Base-by-base conservation (phyloP, 208 protist species). In the Trypanosoma brucei region DNA sequence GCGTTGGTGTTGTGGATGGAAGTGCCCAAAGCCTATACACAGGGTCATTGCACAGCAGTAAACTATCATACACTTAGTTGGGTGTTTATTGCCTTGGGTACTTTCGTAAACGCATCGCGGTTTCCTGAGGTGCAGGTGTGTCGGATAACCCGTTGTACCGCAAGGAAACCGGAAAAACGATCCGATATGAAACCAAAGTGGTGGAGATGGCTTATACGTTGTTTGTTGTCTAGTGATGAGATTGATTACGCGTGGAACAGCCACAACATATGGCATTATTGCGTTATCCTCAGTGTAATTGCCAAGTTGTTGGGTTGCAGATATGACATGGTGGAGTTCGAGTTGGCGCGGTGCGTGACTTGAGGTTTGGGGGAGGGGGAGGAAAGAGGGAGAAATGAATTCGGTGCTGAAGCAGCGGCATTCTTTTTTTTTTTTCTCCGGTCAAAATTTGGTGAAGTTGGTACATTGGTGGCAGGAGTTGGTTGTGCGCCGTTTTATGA, bases 231-330 rank as follows among this genome's bases (percentile, higher is more conserved):
- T 1, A 55, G 75, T 33, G 54, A 65, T 9, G 79, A 84, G 1
- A 57, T 92, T 34, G 74, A 84, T 49, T 92, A 79, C 60, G 59
- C 73, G 38, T 75, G 75, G 54, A 87, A 92, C 58, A 86, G 79
- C 38, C 79, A 92, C 63, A 81, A 76, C 53, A 11, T 92, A 0
- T 92, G 85, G 85, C 85, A 92, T 63, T 48, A 85, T 46, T 81
- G 62, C 57, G 76, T 78, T 37, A 70, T 65, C 9, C 62, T 91
- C 54, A 83, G 79, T 61, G 64, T 70, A 0, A 53, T 83, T 4
- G 74, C 68, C 35, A 75, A 63, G 34, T 4, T 88, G 42, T 62
- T 84, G 5, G 85, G 72, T 9, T 75, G 72, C 39, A 84, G 83
- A 68, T 83, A 92, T 60, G 85, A 92, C 62, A 65, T 78, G 61